phyloP scores from a whole-genome alignment of 2,329 filamentous ascomycete genomes.

The Epichloe hybrida region DNA sequence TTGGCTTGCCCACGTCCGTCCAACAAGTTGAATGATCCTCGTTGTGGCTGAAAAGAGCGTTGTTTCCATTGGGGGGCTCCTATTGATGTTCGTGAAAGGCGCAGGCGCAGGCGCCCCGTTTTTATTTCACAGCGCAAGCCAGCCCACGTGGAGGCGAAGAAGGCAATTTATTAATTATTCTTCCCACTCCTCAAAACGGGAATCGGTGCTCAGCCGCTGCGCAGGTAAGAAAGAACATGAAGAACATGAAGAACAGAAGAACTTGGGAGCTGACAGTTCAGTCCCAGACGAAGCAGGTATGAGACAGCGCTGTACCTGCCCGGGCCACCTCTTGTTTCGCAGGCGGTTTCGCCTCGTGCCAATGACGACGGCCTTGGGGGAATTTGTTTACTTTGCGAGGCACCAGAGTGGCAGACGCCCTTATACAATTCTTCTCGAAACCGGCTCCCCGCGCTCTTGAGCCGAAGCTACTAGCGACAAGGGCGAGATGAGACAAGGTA shows the following conservation, averaged over 20 bases:
- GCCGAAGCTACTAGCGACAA: background rate
- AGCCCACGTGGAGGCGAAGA: no score
- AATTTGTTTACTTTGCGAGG: background rate
- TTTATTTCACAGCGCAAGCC: background rate
- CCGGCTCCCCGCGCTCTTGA: background rate
- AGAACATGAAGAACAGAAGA: no score
- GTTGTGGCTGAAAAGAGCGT: background rate
- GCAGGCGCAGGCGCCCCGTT: background rate
- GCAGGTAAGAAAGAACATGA: no score
- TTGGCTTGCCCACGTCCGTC: no score
- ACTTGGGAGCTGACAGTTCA: no score
- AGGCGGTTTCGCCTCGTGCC: background rate
- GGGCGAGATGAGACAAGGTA: no score
- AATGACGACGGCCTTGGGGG: background rate
- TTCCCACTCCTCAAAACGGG: no score
- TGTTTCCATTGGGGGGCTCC: background rate
- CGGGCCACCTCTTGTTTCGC: background rate
- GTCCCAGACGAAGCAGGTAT: background rate
- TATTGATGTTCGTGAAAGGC: background rate
- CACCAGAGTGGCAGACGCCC: no score
- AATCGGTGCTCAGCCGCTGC: no score
- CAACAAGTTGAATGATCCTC: background rate
- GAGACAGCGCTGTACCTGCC: background rate
- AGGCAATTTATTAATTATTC: no score
- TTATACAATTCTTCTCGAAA: background rate